Evolutionary conservation across 2,329 filamentous ascomycete species (phyloP), one percentile per base, ranked within the genome.

Genomic region (Coniochaeta pulveracea): DNA sequence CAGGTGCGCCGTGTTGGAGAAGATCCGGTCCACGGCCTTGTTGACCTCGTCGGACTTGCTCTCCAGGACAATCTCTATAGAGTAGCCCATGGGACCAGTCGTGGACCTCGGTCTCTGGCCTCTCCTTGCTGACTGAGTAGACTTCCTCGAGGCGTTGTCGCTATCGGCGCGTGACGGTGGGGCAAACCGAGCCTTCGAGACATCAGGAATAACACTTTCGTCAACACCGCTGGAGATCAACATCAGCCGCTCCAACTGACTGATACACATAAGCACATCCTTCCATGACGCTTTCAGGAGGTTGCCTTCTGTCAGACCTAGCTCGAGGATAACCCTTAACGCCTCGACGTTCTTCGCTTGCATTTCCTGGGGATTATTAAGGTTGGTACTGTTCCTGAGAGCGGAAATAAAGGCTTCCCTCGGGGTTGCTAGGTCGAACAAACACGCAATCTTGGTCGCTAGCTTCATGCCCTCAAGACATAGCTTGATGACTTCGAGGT

Each of bases 381-480:
- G 69, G 50, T 95, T 96, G 8, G 93, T 95, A 34, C 88, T 89
- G 46, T 93, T 91, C 38, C 88, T 84, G 39, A 98, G 64, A 6
- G 86, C 88, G 2, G 85, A 86, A 40, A 98, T 85, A 54, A 98
- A 98, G 1, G 93, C 91, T 52, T 93, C 86, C 11, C 91, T 72
- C 0, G 91, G 84, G n/a, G 88, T 94, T 35, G 89, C 80, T 1
- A 98, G 64, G 42, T 94, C 86, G 49, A 98, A 98, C 4, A 93
- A 63, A 52, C 91, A 98, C 6, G 89, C 83, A 42, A 98, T 91
- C 34, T 83, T 81, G 37, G 93, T 93, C 0, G 91, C 86, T 37
- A 98, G 69, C 54, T 88, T 93, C 68, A 96, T 85, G 3, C 91
- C 91, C 50, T 98, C 89, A 48, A 98, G 80, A 48, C 91, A 98